These are phyloP conservation scores for Adansonia gregorii DNA, from an alignment of 441 rosid genomes.

Conservation along the genomic window DNA sequence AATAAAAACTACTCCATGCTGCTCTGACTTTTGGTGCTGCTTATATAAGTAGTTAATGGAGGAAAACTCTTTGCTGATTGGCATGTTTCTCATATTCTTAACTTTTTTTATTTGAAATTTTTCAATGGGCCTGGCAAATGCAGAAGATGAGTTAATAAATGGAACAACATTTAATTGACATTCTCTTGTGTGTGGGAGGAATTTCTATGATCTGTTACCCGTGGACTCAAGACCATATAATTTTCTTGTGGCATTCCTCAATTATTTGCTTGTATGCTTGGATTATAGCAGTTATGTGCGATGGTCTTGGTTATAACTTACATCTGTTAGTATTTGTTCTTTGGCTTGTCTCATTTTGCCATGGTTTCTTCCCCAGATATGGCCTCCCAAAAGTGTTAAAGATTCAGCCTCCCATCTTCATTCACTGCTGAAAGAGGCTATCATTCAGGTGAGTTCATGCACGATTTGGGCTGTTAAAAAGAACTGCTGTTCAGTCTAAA, in stretches of 20 bases:
- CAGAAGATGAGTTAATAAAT: background rate
- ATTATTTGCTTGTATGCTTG: background rate
- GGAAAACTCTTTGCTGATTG: conserved; percentile 11
- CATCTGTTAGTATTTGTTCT: background rate
- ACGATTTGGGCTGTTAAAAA: conserved; percentile 19
- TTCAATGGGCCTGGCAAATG: background rate
- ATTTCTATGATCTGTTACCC: conserved; percentile 3
- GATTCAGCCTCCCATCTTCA: conserved; percentile 91
- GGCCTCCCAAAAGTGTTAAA: conserved; percentile 97
- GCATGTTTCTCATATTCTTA: background rate
- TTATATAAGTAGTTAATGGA: background rate
- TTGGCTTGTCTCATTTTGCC: conserved; percentile 24
- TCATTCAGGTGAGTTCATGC: conserved; percentile 66
- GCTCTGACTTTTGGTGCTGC: background rate
- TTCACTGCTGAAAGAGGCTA: conserved; percentile 82
- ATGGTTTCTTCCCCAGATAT: conserved; percentile 61
- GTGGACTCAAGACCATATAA: background rate
- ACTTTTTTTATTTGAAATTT: conserved; percentile 1
- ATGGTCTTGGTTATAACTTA: background rate
- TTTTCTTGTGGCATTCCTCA: background rate
- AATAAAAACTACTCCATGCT: conserved; percentile 16
- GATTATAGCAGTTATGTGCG: background rate
- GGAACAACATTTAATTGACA: conserved; percentile 5
- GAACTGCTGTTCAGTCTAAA: conserved; percentile 16
- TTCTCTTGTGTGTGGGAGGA: background rate